Evolutionary conservation across 495 filamentous ascomycete species (phyloP), one percentile per base, ranked within the genome.

Genomic region (Apiosordaria backusii): DNA sequence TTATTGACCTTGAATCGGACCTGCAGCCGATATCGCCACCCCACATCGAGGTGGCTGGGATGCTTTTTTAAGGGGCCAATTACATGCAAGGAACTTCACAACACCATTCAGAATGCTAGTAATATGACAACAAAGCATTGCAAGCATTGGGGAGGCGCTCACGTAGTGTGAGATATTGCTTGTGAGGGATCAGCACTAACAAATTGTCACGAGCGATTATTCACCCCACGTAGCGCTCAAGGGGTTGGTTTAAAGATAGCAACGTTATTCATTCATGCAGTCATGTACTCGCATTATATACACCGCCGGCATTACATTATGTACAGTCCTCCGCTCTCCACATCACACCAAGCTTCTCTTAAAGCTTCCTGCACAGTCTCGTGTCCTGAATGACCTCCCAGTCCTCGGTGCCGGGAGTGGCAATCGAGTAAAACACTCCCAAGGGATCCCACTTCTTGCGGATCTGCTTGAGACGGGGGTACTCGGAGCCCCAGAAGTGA

Each of bases 381-480:
- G 75, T 78, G 55, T 75, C 70, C 35, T 80, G 73, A 27, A 77
- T 73, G 1, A 78, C 71, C 69, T 76, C 73, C 78, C 78, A 80
- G 21, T 71, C 69, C 63, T 80, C 78, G 0, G 76, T 80, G 4
- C 78, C 78, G 4, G 78, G 76, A 0, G 78, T 80, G 7, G 78
- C 50, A 0, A 77, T 57, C 3, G 78, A 75, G 53, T 80, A 80
- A 27, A 87, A 86, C 10, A 88, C 68, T 9, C 78, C 78, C 18
- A 72, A 65, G 0, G 86, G 86, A 76, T 88, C 86, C 75, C 81
- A 86, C 64, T 81, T 80, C 71, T 77, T 71, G 68, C 86, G 82
- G 45, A 81, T 60, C 40, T 82, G 65, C 23, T 74, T 74, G 1
- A 75, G 64, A 9, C 59, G 27, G 3, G 69, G 69, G 29, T 81